Evolutionary conservation across 176 grass and related monocot genomes (phyloP), one percentile per base, ranked within the genome.

Genomic region (Dactylis glomerata): DNA sequence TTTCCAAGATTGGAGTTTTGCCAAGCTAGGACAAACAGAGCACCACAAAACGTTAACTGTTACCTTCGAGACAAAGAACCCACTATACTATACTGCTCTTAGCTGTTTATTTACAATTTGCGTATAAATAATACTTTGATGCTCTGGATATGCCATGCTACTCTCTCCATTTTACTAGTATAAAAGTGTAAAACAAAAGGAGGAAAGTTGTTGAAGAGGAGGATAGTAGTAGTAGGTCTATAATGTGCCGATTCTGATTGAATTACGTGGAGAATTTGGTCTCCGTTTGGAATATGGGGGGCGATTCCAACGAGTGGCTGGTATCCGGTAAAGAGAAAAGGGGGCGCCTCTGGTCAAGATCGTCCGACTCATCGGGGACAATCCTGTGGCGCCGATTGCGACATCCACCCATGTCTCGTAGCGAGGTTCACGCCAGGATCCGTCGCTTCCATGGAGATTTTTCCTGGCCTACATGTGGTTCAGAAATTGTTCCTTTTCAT

Each of bases 341-440:
- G 13, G 58, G 38, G 17, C 30, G 23, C 51, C 30, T 49, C 27
- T 17, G 73, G 72, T 74, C 84, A 86, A 73, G 2, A 83, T 90
- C 84, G 26, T 86, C 88, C 24, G 42, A 86, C 78, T 82, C 78
- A 82, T 33, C 62, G 27, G 19, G 17, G 54, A 77, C 62, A 4
- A 76, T 62, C 34, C 64, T 86, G 73, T 73, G 83, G 78, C 10
- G 27, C 15, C 42, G 84, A 87, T 87, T 10, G 65, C 57, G 75
- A 83, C 80, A 10, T 73, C 55, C 64, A 58, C 7, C 64, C 34
- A 14, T 68, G 79, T 55, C 42, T 42, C 44, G 23, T 83, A 31
- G 46, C 45, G 58, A 55, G 34, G 44, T 83, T 57, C 42, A 44
- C 12, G 88, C 41, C 54, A 64, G 64, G 54, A 72, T 83, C 66